phyloP scores from a whole-genome alignment of 768 basidiomycete genomes.

The Dictyophora rubrovolvata region DNA sequence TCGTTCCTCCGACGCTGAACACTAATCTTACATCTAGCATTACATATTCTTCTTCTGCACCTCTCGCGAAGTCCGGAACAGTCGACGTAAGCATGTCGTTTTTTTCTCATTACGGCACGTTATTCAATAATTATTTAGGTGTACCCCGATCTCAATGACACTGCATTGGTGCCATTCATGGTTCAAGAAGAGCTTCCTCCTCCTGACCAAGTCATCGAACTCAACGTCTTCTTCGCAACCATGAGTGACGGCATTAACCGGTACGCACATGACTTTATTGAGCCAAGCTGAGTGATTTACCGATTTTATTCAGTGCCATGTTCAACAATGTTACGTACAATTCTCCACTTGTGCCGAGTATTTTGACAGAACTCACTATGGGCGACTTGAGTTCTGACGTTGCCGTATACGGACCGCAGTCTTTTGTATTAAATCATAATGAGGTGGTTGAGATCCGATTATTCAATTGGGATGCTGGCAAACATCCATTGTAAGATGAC shows the following conservation, averaged over 20 bases:
- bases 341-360: conserved; percentile 57
- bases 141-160: conserved; percentile 60
- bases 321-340: conserved; percentile 66
- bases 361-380: conserved; percentile 69
- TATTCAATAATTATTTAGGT: conserved; percentile 14
- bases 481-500: conserved; percentile 73
- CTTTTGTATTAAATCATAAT: conserved; percentile 63
- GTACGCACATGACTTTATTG: neutral
- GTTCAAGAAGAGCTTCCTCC: conserved; percentile 35
- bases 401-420: conserved; percentile 69
- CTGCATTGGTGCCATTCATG: conserved; percentile 52
- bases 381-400: conserved; percentile 59
- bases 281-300: neutral
- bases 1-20: conserved; percentile 56
- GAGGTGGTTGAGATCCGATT: conserved; percentile 41
- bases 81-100: conserved; percentile 24
- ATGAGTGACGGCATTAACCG: conserved; percentile 80
- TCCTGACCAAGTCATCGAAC: conserved; percentile 48
- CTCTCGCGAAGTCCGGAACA: conserved; percentile 41
- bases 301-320: conserved; percentile 31
- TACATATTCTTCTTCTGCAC: conserved; percentile 51
- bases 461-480: conserved; percentile 36
- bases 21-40: conserved; percentile 80
- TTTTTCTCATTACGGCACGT: neutral
- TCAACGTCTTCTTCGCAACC: conserved; percentile 74